Conservation (phyloP, 345 rosid genomes). For the Moringa oleifera region DNA sequence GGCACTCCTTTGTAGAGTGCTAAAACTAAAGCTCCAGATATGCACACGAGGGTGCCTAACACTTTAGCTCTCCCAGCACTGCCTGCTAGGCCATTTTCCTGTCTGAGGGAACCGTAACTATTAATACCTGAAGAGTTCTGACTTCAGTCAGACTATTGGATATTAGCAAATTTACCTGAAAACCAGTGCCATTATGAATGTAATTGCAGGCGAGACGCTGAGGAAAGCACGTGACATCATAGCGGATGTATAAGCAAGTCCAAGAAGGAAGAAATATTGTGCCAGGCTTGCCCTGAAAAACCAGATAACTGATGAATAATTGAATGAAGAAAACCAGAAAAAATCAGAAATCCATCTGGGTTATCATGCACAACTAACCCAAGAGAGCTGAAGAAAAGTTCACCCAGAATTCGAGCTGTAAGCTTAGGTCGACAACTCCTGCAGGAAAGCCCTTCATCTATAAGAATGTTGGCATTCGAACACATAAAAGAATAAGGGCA, state of each 20-base stretch:
- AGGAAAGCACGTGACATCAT: conserved; percentile 52
- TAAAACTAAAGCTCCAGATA: conserved; percentile 50
- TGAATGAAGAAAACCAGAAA: background rate
- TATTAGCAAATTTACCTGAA: conserved; percentile 28
- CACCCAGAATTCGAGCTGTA: conserved; percentile 29
- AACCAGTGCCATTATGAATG: conserved; percentile 45
- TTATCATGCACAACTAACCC: conserved; percentile 21
- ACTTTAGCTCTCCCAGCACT: conserved; percentile 47
- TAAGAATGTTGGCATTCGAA: too few species aligned
- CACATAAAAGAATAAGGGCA: background rate
- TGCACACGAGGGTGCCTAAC: conserved; percentile 45
- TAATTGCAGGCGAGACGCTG: conserved; percentile 54
- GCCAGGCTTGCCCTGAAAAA: conserved; percentile 42
- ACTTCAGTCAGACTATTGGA: background rate
- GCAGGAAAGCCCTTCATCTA: too few species aligned
- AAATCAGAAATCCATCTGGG: conserved; percentile 7
- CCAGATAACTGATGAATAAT: background rate
- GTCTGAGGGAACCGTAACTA: conserved; percentile 17
- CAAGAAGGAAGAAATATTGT: too few species aligned
- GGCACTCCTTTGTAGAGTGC: conserved; percentile 52
- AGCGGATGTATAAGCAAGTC: conserved; percentile 54
- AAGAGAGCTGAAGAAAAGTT: conserved; percentile 41
- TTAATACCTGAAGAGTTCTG: background rate
- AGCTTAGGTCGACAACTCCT: conserved; percentile 39
- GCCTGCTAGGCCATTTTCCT: conserved; percentile 39